Conservation (phyloP, 306 rosid species). For the Lathyrus tuberosus region DNA sequence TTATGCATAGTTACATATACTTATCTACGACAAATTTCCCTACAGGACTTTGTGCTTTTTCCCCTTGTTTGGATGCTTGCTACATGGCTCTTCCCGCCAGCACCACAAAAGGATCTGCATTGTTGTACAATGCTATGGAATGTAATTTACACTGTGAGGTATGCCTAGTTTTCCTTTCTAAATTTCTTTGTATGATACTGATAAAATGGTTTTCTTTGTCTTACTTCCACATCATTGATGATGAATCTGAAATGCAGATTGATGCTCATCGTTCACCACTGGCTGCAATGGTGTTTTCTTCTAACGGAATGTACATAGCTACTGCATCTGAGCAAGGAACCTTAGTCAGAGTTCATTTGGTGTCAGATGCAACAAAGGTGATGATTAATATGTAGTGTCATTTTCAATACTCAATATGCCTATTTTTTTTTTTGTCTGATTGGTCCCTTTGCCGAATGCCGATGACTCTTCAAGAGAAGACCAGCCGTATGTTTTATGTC, state of each 20-base stretch:
- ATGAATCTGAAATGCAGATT: conserved; percentile 50
- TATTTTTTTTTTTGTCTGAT: too few species aligned
- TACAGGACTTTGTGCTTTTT: conserved; percentile 90
- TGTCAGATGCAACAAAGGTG: conserved; percentile 93
- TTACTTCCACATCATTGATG: too few species aligned
- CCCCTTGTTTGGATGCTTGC: conserved; percentile 80
- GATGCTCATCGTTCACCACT: conserved; percentile 89
- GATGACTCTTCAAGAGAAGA: too few species aligned
- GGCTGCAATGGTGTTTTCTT: conserved; percentile 81
- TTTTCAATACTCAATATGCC: background rate
- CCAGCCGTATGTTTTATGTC: too few species aligned
- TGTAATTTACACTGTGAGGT: conserved; percentile 91
- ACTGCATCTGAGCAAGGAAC: conserved; percentile 99
- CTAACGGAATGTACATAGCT: conserved; percentile 85
- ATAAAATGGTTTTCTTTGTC: conserved; percentile 1
- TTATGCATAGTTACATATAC: background rate
- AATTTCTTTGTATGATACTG: conserved; percentile 12
- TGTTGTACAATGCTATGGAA: conserved; percentile 90
- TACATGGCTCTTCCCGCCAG: conserved; percentile 94
- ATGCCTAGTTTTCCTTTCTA: conserved; percentile 37
- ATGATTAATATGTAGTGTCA: conserved; percentile 32
- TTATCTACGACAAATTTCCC: conserved; percentile 19
- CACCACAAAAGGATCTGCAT: conserved; percentile 74
- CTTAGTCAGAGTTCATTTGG: conserved; percentile 84
- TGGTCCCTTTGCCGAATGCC: too few species aligned